phyloP scores from a whole-genome alignment of 2,329 filamentous ascomycete genomes.

The Bipolaris victoriae region DNA sequence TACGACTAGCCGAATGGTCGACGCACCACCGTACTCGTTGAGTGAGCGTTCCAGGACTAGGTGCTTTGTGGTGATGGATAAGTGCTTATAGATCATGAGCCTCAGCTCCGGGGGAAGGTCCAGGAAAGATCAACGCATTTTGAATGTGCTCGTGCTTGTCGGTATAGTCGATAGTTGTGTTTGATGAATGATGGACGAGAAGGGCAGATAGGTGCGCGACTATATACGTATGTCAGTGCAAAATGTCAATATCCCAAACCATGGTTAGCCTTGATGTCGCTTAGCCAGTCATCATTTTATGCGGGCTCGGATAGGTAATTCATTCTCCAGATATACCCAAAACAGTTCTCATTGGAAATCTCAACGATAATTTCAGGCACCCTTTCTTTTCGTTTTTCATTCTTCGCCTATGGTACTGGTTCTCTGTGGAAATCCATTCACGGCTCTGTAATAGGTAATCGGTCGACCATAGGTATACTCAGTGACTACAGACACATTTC shows the following conservation, averaged over 20 bases:
- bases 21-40: too few relatives aligned
- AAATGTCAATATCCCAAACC: neutral
- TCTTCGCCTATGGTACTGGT: too few relatives aligned
- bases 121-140: neutral
- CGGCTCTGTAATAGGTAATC: too few relatives aligned
- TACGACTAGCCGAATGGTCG: neutral
- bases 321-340: neutral
- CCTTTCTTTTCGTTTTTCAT: too few relatives aligned
- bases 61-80: neutral
- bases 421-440: too few relatives aligned
- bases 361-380: neutral
- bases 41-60: too few relatives aligned
- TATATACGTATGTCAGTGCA: neutral
- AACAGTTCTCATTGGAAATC: neutral
- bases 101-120: neutral
- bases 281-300: neutral
- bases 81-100: neutral
- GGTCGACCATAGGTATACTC: too few relatives aligned
- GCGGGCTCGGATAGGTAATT: neutral
- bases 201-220: neutral
- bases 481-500: too few relatives aligned
- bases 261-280: neutral
- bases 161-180: neutral
- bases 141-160: neutral
- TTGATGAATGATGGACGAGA: neutral